A percentile compares a stretch with the other conserved stretches of the same genome.
Evolutionary conservation across 139 green algal species (phyloP).

Genomic region (Chlorella sorokiniana): DNA sequence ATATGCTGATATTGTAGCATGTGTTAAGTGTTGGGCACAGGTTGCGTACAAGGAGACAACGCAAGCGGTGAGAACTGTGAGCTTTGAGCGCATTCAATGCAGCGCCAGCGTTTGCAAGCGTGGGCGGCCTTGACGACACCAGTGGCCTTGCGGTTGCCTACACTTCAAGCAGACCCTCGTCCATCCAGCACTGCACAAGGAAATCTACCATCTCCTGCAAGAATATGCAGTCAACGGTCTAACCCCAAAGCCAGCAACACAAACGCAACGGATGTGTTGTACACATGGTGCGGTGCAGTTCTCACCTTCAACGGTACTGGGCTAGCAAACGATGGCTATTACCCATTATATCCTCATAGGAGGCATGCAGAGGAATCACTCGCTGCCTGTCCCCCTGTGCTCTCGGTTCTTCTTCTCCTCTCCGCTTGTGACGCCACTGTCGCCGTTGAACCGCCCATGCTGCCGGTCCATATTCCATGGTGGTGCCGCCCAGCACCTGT

Average conservation of each 20-base stretch:
- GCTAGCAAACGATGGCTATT: background rate
- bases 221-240: background rate
- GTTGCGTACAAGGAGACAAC: no score
- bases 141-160: background rate
- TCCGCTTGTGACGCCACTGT: background rate
- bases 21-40: background rate
- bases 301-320: constrained; percentile 18
- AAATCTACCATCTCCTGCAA: constrained; percentile 16
- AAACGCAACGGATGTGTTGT: background rate
- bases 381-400: background rate
- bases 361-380: background rate
- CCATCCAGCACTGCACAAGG: background rate
- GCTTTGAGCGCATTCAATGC: no score
- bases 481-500: no score
- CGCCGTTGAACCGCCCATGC: constrained; percentile 17
- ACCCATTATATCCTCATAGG: background rate
- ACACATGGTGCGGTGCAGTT: background rate
- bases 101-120: background rate
- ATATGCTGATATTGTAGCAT: background rate
- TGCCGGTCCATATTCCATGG: background rate
- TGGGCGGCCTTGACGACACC: background rate
- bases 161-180: background rate
- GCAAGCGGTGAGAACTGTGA: no score
- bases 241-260: no score
- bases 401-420: background rate